These are phyloP conservation scores for Cicer bijugum DNA, from an alignment of 306 rosid genomes.

Conservation along the genomic window DNA sequence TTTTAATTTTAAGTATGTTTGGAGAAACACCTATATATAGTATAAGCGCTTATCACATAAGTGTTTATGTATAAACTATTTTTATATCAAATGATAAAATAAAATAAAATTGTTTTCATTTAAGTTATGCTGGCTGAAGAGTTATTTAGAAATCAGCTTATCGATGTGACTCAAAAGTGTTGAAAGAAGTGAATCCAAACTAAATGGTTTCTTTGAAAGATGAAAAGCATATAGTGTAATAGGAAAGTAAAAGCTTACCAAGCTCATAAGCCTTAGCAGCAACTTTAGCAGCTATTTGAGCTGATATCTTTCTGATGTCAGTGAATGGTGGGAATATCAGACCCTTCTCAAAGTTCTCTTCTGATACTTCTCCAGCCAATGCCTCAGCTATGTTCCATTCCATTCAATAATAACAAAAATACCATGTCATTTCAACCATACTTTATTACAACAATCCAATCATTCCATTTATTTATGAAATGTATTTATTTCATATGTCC, in stretches of 20 bases:
- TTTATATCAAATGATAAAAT: no score
- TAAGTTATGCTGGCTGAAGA: no score
- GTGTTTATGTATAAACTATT: no score
- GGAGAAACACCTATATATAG: not conserved
- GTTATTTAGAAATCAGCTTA: no score
- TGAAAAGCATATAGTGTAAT: no score
- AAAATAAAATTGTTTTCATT: no score
- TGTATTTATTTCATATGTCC: not conserved
- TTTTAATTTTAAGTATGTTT: not conserved
- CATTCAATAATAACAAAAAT: slow-evolving; percentile 11
- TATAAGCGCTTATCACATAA: not conserved
- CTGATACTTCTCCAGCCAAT: slow-evolving; percentile 73
- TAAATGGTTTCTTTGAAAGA: no score
- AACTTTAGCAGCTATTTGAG: slow-evolving; percentile 91
- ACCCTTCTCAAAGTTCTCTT: slow-evolving; percentile 79
- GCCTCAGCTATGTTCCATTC: slow-evolving; percentile 90
- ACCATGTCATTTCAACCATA: not conserved
- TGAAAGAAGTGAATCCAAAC: no score
- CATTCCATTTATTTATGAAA: not conserved
- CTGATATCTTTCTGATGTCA: slow-evolving; percentile 92
- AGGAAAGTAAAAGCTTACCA: slow-evolving; percentile 49
- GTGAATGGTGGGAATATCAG: slow-evolving; percentile 87
- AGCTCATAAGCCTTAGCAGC: slow-evolving; percentile 97
- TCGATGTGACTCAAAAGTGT: no score
- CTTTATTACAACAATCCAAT: not conserved